Conservation (phyloP, 169 alveolate genomes). For the Plasmodium knowlesi region DNA sequence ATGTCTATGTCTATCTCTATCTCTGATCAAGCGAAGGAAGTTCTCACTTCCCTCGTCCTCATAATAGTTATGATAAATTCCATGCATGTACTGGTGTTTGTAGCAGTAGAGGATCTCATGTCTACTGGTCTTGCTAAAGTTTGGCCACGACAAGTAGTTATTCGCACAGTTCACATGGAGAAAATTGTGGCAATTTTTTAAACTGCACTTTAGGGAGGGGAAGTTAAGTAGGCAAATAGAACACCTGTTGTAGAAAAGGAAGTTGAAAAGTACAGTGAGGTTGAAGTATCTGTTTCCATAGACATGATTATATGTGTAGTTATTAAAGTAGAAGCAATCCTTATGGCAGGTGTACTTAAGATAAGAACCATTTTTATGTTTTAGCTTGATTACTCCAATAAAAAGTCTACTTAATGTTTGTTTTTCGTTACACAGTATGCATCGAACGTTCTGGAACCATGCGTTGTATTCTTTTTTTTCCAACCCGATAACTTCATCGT, state of each 20-base stretch:
- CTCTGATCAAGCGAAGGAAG: neutral
- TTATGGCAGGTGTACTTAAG: conserved; percentile 64
- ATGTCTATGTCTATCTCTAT: neutral
- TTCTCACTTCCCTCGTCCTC: neutral
- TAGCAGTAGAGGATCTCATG: conserved; percentile 54
- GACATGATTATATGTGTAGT: conserved; percentile 33
- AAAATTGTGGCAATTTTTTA: conserved; percentile 32
- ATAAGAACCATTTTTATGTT: conserved; percentile 36
- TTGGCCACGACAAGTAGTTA: conserved; percentile 61
- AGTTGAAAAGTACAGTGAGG: conserved; percentile 32
- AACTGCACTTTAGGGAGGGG: conserved; percentile 64
- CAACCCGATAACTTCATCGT: conserved; percentile 55
- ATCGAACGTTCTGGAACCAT: conserved; percentile 18
- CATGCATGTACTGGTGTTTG: conserved; percentile 72
- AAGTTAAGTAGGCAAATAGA: conserved; percentile 39
- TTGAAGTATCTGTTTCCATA: conserved; percentile 73
- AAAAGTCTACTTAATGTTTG: conserved; percentile 42
- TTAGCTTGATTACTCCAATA: conserved; percentile 39
- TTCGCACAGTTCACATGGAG: conserved; percentile 50
- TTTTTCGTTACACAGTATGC: conserved; percentile 58
- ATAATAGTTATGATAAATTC: conserved; percentile 34
- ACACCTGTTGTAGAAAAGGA: conserved; percentile 39
- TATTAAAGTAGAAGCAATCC: conserved; percentile 41
- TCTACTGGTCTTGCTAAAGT: conserved; percentile 44
- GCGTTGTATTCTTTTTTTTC: conserved; percentile 39